phyloP scores from a whole-genome alignment of 495 filamentous ascomycete genomes.

The Talaromyces proteolyticus region DNA sequence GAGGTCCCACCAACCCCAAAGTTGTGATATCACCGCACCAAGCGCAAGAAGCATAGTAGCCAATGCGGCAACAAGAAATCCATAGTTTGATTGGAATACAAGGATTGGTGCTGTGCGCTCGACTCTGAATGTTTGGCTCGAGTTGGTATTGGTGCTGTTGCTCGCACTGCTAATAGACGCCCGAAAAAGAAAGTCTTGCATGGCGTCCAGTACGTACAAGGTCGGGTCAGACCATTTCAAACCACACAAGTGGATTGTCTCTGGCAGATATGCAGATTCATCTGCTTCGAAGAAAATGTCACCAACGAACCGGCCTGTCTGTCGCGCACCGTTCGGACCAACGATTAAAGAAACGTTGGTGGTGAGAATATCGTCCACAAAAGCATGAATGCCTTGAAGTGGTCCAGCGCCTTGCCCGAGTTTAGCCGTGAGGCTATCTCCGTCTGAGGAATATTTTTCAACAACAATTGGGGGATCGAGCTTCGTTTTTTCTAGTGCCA shows the following conservation, averaged over 20 bases:
- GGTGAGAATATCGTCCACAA: not conserved
- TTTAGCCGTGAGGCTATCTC: not conserved
- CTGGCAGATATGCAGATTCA: not conserved
- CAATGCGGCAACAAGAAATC: not conserved
- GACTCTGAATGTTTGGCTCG: not conserved
- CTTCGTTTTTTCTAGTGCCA: not conserved
- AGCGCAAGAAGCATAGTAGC: not conserved
- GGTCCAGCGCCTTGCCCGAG: not conserved
- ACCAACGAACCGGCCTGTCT: not conserved
- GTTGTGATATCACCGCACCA: not conserved
- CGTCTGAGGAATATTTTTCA: not conserved
- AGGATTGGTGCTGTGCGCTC: not conserved
- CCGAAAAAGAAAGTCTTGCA: not conserved
- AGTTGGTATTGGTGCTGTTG: not conserved
- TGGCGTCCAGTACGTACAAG: not conserved
- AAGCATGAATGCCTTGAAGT: not conserved
- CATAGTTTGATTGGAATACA: not conserved
- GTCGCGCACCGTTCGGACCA: not conserved
- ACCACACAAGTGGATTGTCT: too few relatives aligned
- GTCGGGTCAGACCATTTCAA: not conserved
- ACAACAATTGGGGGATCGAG: not conserved
- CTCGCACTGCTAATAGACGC: not conserved
- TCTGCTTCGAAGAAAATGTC: conserved; percentile 1
- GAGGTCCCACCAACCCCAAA: not conserved
- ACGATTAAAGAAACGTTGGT: not conserved